These are phyloP conservation scores for Leishmania lainsoni DNA, from an alignment of 208 protist genomes.

Conservation along the genomic window DNA sequence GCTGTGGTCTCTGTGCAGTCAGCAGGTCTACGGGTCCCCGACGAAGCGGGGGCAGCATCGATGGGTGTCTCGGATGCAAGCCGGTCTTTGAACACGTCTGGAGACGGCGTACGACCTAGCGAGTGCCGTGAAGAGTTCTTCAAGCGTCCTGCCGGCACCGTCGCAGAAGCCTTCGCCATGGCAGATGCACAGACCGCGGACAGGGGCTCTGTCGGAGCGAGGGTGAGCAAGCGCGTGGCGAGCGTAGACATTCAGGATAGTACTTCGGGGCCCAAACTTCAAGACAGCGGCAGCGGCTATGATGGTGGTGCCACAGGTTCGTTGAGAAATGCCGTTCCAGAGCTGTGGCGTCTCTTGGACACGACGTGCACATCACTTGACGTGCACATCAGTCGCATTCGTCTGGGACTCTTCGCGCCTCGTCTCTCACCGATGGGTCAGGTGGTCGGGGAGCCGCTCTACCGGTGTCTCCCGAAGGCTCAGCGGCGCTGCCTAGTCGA, in stretches of 20 bases:
- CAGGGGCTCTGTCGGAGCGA: neutral
- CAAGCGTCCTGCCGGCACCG: neutral
- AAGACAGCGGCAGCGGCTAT: neutral
- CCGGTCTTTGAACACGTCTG: neutral
- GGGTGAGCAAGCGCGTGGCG: neutral
- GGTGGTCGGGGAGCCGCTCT: conserved; percentile 56
- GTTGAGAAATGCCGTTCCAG: conserved; percentile 1
- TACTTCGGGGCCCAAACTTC: neutral
- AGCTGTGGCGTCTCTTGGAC: conserved; percentile 20
- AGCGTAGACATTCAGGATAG: neutral
- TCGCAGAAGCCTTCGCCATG: conserved; percentile 30
- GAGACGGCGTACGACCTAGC: neutral
- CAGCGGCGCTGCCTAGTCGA: conserved; percentile 26
- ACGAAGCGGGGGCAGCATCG: neutral
- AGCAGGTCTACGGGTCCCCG: neutral
- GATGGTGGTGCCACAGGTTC: neutral
- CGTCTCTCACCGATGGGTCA: conserved; percentile 62
- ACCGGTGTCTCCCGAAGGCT: conserved; percentile 46
- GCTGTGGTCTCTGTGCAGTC: neutral
- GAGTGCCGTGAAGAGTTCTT: neutral
- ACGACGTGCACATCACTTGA: conserved; percentile 31
- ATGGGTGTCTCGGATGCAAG: neutral
- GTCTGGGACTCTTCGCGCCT: conserved; percentile 46
- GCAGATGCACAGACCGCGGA: conserved; percentile 9
- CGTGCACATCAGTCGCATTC: conserved; percentile 30